phyloP scores from a whole-genome alignment of 2,329 filamentous ascomycete species.

The Gaeumannomyces tritici region DNA sequence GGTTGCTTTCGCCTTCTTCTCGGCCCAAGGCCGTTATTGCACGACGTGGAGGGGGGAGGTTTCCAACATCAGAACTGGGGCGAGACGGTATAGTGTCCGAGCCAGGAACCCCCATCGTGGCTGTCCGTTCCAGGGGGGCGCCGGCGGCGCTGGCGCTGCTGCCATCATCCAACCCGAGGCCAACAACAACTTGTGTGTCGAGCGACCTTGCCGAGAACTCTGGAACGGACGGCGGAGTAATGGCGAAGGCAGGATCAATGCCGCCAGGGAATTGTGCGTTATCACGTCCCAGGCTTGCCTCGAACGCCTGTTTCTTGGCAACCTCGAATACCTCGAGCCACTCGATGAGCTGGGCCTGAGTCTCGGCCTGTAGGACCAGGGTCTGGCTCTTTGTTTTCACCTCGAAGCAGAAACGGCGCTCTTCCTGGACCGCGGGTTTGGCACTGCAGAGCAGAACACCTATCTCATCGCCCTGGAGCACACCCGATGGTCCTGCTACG shows the following conservation, averaged over 20 bases:
- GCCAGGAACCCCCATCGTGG: slow-evolving; percentile 56
- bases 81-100: slow-evolving; percentile 47
- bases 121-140: slow-evolving; percentile 44
- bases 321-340: slow-evolving; percentile 93
- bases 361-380: slow-evolving; percentile 85
- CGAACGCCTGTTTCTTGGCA: slow-evolving; percentile 85
- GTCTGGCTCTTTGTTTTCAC: slow-evolving; percentile 95
- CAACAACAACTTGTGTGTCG: slow-evolving; percentile 21
- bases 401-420: slow-evolving; percentile 94
- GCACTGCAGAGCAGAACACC: slow-evolving; percentile 90
- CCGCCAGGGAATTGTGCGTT: slow-evolving; percentile 35
- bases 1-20: slow-evolving; percentile 64
- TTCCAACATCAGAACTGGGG: slow-evolving; percentile 61
- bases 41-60: slow-evolving; percentile 32
- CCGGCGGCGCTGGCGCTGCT: slow-evolving; percentile 9
- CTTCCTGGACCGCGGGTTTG: slow-evolving; percentile 82
- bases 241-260: slow-evolving; percentile 75
- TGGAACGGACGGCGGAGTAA: slow-evolving; percentile 76
- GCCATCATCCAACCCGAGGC: neutral
- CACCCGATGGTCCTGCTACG: slow-evolving; percentile 72
- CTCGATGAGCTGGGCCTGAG: slow-evolving; percentile 81
- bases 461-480: slow-evolving; percentile 93
- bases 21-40: slow-evolving; percentile 44
- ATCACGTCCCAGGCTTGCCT: slow-evolving; percentile 52
- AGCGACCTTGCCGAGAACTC: slow-evolving; percentile 79